Percentiles rank a stretch among this genome's conserved stretches.
Conservation (phyloP, 2,329 filamentous ascomycete genomes). For the Sporothrix protearum region DNA sequence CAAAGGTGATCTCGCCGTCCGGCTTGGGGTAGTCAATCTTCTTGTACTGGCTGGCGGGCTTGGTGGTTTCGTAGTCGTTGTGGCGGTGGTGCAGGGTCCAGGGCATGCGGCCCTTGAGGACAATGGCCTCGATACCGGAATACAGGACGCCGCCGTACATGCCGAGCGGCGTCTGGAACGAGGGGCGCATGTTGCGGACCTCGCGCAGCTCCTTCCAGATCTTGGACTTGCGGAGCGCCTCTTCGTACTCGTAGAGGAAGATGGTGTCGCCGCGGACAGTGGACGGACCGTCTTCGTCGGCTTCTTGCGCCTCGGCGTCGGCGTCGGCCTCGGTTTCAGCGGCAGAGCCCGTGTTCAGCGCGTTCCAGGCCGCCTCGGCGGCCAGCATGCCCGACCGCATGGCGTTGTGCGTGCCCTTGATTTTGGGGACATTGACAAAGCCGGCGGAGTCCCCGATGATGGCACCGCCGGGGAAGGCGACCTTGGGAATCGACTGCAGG, state of each 20-base stretch:
- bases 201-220: slow-evolving; percentile 95
- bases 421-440: slow-evolving; percentile 95
- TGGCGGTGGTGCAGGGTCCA: slow-evolving; percentile 89
- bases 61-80: slow-evolving; percentile 74
- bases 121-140: slow-evolving; percentile 84
- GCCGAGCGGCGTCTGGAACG: slow-evolving; percentile 83
- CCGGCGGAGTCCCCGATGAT: slow-evolving; percentile 94
- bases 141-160: slow-evolving; percentile 88
- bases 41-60: slow-evolving; percentile 69
- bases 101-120: slow-evolving; percentile 79
- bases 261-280: slow-evolving; percentile 48
- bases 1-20: slow-evolving; percentile 90
- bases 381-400: slow-evolving; percentile 98
- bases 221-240: slow-evolving; percentile 74
- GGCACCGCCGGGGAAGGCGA: slow-evolving; percentile 91
- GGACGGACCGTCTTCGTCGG: background rate
- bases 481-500: slow-evolving; percentile 96
- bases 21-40: slow-evolving; percentile 98
- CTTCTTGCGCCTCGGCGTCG: background rate
- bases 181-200: slow-evolving; percentile 95
- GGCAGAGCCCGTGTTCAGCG: slow-evolving; percentile 47
- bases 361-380: slow-evolving; percentile 82
- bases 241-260: slow-evolving; percentile 93
- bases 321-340: background rate
- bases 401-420: slow-evolving; percentile 96